Conservation (phyloP, 148 eudicot genomes). For the Dysphania ambrosioides region DNA sequence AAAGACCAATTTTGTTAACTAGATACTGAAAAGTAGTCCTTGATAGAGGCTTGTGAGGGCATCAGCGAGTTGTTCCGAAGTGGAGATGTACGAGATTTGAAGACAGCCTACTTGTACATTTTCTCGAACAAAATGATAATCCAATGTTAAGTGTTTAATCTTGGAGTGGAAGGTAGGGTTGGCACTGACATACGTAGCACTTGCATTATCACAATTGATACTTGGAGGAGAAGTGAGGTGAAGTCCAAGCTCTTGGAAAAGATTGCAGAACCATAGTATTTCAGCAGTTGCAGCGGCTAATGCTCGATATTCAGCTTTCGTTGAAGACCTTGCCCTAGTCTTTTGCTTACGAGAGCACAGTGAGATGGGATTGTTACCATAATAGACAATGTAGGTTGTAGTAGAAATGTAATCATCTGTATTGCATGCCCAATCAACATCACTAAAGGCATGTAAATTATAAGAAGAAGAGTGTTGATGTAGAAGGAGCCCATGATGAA, state of each 20-base stretch:
- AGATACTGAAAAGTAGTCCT: background rate
- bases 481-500: too few species aligned
- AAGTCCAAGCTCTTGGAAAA: background rate
- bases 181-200: constrained; percentile 1
- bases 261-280: background rate
- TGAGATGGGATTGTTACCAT: background rate
- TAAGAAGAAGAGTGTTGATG: too few species aligned
- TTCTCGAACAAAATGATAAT: background rate
- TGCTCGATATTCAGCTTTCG: too few species aligned
- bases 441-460: too few species aligned
- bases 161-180: background rate
- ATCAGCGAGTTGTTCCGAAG: background rate
- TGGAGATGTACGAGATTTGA: background rate
- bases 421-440: too few species aligned
- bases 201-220: background rate
- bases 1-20: background rate
- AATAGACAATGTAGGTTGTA: background rate
- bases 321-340: background rate
- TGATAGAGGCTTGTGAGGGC: background rate
- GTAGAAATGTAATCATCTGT: background rate
- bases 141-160: too few species aligned
- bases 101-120: background rate
- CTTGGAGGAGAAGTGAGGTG: background rate
- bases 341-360: background rate
- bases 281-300: background rate